Percentiles rank a stretch among this genome's conserved stretches.
Conservation (phyloP, 2,329 filamentous ascomycete genomes). For the Fusarium tupiense region DNA sequence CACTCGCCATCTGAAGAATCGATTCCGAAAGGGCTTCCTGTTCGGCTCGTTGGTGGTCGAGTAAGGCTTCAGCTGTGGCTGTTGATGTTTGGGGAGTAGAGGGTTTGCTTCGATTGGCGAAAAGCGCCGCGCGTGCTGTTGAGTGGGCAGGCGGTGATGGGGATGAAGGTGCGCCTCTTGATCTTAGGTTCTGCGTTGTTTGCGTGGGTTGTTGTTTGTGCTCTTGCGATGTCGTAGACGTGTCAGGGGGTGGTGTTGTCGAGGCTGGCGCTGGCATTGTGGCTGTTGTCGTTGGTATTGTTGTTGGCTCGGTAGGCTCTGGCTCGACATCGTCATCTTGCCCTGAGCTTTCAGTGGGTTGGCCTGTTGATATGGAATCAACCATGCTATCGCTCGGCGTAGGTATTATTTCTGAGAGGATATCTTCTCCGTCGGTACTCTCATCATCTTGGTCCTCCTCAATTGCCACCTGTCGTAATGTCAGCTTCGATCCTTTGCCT, state of each 20-base stretch:
- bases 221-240: conserved; percentile 16
- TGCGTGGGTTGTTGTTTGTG: conserved; percentile 41
- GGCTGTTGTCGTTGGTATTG: conserved; percentile 17
- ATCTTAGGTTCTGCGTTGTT: conserved; percentile 49
- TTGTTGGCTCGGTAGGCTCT: conserved; percentile 57
- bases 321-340: conserved; percentile 49
- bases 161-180: conserved; percentile 43
- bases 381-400: conserved; percentile 63
- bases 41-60: conserved; percentile 80
- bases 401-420: conserved; percentile 63
- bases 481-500: conserved; percentile 12
- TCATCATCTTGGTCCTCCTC: conserved; percentile 51
- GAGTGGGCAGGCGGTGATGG: conserved; percentile 43
- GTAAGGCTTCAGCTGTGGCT: conserved; percentile 73
- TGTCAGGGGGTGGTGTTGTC: conserved; percentile 17
- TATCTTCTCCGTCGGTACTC: conserved; percentile 65
- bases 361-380: conserved; percentile 51
- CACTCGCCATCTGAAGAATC: conserved; percentile 80
- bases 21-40: conserved; percentile 85
- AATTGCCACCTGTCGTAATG: conserved; percentile 44
- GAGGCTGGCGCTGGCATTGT: conserved; percentile 13
- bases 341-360: conserved; percentile 25
- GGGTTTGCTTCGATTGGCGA: conserved; percentile 52
- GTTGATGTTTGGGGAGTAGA: conserved; percentile 53
- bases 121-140: conserved; percentile 56